phyloP scores from a whole-genome alignment of 306 rosid genomes.

The Nissolia schottii region DNA sequence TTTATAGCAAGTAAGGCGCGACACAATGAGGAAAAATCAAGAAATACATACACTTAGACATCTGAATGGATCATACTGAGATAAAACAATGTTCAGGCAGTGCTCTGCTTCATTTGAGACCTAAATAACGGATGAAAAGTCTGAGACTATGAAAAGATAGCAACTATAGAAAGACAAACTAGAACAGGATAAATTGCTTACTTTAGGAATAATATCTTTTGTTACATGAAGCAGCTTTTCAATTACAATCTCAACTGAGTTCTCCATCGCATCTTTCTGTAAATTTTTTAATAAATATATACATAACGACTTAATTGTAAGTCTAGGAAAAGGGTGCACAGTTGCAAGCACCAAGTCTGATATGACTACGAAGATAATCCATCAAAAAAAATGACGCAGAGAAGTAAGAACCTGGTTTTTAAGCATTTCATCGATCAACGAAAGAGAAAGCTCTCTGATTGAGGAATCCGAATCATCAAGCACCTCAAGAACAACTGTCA shows the following conservation, averaged over 20 bases:
- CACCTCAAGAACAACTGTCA: conserved; percentile 91
- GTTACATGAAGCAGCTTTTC: conserved; percentile 95
- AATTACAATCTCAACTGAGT: conserved; percentile 89
- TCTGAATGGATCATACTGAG: conserved; percentile 92
- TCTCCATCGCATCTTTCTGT: conserved; percentile 87
- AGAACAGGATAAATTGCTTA: conserved; percentile 27
- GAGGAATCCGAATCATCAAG: conserved; percentile 90
- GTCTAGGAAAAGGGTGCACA: background rate
- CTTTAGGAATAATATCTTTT: conserved; percentile 70
- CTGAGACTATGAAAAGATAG: conserved; percentile 23
- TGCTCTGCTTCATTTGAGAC: conserved; percentile 94
- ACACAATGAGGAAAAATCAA: background rate
- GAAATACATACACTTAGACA: conserved; percentile 77
- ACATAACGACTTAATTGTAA: background rate
- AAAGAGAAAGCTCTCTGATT: conserved; percentile 72
- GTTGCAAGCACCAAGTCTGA: background rate
- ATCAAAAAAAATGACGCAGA: background rate
- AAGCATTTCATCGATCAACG: conserved; percentile 77
- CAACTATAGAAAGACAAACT: background rate
- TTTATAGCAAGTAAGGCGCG: background rate
- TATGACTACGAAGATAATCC: background rate
- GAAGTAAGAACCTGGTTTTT: conserved; percentile 63
- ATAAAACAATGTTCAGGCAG: conserved; percentile 78
- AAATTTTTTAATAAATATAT: background rate
- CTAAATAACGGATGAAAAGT: conserved; percentile 38